Evolutionary conservation across 2,329 filamentous ascomycete genomes (phyloP).

Genomic region (Cladosporium colombiae): DNA sequence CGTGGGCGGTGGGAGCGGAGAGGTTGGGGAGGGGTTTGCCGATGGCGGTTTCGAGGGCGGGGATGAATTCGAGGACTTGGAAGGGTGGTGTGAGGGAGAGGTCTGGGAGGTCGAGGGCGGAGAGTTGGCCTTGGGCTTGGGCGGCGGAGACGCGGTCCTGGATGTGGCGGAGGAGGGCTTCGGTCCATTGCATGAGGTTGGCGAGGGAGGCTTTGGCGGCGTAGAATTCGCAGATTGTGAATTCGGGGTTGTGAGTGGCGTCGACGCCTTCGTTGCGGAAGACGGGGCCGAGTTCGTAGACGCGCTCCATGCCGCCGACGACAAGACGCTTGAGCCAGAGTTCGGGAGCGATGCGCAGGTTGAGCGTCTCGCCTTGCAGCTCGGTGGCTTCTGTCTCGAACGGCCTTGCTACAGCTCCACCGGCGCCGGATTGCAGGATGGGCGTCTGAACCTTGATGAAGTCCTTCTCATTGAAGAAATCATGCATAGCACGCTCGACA

Average conservation of each 20-base stretch:
- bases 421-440: slow-evolving; percentile 76
- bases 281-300: slow-evolving; percentile 90
- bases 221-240: slow-evolving; percentile 97
- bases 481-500: slow-evolving; percentile 72
- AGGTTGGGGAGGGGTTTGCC: slow-evolving; percentile 58
- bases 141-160: slow-evolving; percentile 59
- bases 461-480: slow-evolving; percentile 67
- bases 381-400: slow-evolving; percentile 81
- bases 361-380: slow-evolving; percentile 69
- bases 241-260: slow-evolving; percentile 92
- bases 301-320: slow-evolving; percentile 79
- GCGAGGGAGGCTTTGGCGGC: slow-evolving; percentile 77
- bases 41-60: slow-evolving; percentile 70
- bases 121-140: neutral
- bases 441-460: slow-evolving; percentile 92
- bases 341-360: slow-evolving; percentile 88
- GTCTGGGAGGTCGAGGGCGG: neutral
- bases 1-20: slow-evolving; percentile 54
- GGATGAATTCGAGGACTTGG: slow-evolving; percentile 66
- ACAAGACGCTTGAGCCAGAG: slow-evolving; percentile 92
- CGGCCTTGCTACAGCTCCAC: slow-evolving; percentile 84
- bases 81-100: slow-evolving; percentile 3
- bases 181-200: slow-evolving; percentile 74
- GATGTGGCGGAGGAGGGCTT: slow-evolving; percentile 53
- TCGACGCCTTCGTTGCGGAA: slow-evolving; percentile 92